These are phyloP conservation scores for Fraxinus greggii DNA, from an alignment of 305 asterid species.

Conservation along the genomic window DNA sequence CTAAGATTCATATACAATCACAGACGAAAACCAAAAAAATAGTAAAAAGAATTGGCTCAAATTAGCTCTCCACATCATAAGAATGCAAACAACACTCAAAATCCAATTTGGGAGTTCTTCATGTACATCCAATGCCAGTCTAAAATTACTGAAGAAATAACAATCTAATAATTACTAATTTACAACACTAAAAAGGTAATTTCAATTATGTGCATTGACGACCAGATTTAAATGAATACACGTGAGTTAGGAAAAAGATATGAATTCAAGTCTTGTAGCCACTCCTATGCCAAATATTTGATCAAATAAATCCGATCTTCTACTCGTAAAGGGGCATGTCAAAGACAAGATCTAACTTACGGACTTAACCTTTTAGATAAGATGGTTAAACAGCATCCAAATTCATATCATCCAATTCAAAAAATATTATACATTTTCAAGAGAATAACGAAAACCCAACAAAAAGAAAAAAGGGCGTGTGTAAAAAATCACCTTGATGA, in stretches of 20 bases:
- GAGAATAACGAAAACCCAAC: neutral
- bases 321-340: neutral
- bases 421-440: slow-evolving; percentile 11
- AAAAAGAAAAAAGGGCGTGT: neutral
- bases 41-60: neutral
- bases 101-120: neutral
- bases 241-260: neutral
- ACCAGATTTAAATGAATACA: neutral
- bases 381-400: neutral
- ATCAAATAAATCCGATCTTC: neutral
- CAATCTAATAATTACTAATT: neutral
- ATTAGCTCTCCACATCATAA: neutral
- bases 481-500: slow-evolving; percentile 51
- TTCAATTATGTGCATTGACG: neutral
- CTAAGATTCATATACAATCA: neutral
- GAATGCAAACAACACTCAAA: neutral
- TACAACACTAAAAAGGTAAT: neutral
- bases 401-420: neutral
- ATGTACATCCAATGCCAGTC: neutral
- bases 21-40: neutral
- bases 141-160: neutral
- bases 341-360: neutral
- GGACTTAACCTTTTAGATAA: neutral
- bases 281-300: neutral
- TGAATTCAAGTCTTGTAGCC: neutral